Conservation (phyloP, 2,329 filamentous ascomycete genomes). For the Tolypocladium tropicale region DNA sequence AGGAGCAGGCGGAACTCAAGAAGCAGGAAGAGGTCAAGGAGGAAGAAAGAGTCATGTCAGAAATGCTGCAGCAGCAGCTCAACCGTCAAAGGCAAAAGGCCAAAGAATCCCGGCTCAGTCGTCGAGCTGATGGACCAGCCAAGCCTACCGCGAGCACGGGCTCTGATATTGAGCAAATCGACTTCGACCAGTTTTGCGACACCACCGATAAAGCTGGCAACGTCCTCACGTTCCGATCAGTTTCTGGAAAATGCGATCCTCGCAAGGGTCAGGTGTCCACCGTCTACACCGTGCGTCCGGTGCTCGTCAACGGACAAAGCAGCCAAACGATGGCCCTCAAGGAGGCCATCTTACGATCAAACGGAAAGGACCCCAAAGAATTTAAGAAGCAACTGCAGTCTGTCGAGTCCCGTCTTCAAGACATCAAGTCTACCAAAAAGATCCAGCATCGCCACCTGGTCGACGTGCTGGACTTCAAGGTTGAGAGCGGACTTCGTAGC, state of each 20-base stretch:
- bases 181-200: conserved; percentile 58
- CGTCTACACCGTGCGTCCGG: conserved; percentile 62
- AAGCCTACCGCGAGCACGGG: conserved; percentile 16
- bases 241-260: conserved; percentile 59
- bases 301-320: conserved; percentile 43
- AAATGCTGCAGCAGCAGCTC: conserved; percentile 64
- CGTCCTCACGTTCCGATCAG: conserved; percentile 55
- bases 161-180: conserved; percentile 28
- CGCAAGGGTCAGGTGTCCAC: conserved; percentile 56
- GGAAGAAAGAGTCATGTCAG: conserved; percentile 58
- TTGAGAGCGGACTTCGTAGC: conserved; percentile 43
- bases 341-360: conserved; percentile 50
- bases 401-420: conserved; percentile 67
- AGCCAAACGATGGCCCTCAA: conserved; percentile 65
- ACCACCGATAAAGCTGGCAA: conserved; percentile 55
- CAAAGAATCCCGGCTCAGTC: conserved; percentile 54
- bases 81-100: conserved; percentile 54
- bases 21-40: conserved; percentile 49
- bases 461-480: conserved; percentile 73
- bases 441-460: conserved; percentile 69
- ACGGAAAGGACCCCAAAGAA: conserved; percentile 45
- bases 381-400: conserved; percentile 68
- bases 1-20: conserved; percentile 40
- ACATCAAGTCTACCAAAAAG: conserved; percentile 62
- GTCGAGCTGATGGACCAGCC: conserved; percentile 29